These are phyloP conservation scores for Penicillium sp. DNA, from an alignment of 2,329 filamentous ascomycete genomes.

Conservation along the genomic window DNA sequence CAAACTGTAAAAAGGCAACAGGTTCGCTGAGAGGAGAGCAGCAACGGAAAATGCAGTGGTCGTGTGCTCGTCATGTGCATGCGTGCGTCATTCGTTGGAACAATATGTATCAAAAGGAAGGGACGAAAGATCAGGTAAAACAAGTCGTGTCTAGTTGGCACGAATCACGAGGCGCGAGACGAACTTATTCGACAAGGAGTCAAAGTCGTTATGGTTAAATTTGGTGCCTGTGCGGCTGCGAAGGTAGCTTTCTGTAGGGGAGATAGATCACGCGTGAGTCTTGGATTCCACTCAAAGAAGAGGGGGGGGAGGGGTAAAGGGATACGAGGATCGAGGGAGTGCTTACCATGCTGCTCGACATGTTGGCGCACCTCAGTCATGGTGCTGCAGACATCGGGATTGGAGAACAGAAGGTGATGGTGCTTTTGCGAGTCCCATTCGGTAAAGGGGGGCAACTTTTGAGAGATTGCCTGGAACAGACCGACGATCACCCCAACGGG, in stretches of 20 bases:
- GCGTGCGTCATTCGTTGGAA: conserved; percentile 12
- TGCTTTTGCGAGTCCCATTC: conserved; percentile 94
- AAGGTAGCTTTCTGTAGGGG: conserved; percentile 69
- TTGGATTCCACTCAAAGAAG: too few relatives aligned
- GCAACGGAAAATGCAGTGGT: conserved; percentile 10
- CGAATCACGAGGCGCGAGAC: conserved; percentile 93
- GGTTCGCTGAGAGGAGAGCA: conserved; percentile 17
- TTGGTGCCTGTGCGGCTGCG: conserved; percentile 70
- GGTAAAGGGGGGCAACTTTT: conserved; percentile 85
- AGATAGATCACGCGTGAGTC: too few relatives aligned
- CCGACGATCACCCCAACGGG: conserved; percentile 95
- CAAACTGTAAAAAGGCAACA: conserved; percentile 11
- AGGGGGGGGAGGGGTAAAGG: background rate
- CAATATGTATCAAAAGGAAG: background rate
- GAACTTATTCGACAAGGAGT: conserved; percentile 95
- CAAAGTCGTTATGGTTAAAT: conserved; percentile 89
- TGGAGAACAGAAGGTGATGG: conserved; percentile 83
- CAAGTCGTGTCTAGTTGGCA: conserved; percentile 59
- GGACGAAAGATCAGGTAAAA: too few relatives aligned
- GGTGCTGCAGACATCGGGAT: conserved; percentile 84
- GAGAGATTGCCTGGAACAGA: conserved; percentile 94
- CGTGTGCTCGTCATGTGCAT: conserved; percentile 22
- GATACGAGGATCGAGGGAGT: background rate
- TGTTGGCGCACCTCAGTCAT: conserved; percentile 94
- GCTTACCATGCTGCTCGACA: conserved; percentile 86